Base-by-base conservation (phyloP, 257 asterid genomes). In the Verbena officinalis region DNA sequence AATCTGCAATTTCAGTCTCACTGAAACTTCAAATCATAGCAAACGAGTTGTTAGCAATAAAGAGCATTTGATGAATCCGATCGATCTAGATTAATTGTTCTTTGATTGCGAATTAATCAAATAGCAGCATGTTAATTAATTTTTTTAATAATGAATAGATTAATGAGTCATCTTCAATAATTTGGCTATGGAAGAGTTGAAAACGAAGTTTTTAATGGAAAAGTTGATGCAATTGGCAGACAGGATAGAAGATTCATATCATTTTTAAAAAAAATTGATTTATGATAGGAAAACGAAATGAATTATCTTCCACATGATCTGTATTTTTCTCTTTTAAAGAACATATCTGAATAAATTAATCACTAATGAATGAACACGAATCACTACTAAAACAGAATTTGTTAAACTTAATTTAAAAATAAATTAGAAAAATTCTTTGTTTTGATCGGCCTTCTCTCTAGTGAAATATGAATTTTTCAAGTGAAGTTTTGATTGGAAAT, bases 141-240 rank as follows among this genome's bases (percentile, higher is more conserved):
- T n/a, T n/a, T n/a, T n/a, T n/a, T 65, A 38, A 54, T 30, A 39
- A 68, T 17, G 45, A 48, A 45, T 10, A 48, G 16, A 62, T 45
- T 43, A 60, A 49, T 62, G 59, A 48, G 70, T 77, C 73, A 64
- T 53, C 46, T 64, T 71, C 59, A 56, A 36, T 71, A 61, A 55
- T 17, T 38, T 48, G 46, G 42, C 9, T 14, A 48, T 30, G 68
- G 65, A 69, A 30, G 77, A 70, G 73, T 17, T 55, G 77, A 73
- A 73, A 77, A 71, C 39, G 71, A 77, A 69, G 68, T 73, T 31
- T 57, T 55, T 14, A 36, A 62, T 63, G 59, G 51, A 55, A 74
- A 71, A 68, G 73, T 40, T 21, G 44, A 70, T 42, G 65, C 43
- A 73, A 42, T 73, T 77, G 86, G 85, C 85, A 71, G 82, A 80